A percentile compares a stretch with the other conserved stretches of the same genome.
Evolutionary conservation across 352 stramenopile species (phyloP).

Genomic region (Hyaloperonospora brassicae): DNA sequence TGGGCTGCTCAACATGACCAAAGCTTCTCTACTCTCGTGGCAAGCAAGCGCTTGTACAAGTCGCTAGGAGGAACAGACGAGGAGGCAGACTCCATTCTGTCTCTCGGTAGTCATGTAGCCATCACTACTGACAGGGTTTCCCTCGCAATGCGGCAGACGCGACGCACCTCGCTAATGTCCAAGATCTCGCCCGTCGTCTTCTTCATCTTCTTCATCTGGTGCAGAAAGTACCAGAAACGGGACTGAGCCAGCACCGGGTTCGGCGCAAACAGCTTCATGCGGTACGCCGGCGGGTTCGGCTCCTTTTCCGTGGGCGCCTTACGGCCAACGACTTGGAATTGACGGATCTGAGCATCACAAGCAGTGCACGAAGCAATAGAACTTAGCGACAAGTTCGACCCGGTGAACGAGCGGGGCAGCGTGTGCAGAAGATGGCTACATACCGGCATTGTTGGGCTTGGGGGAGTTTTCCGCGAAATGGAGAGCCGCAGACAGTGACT

Average conservation of each 20-base stretch:
- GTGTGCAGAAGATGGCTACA: background rate
- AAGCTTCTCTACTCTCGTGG: constrained; percentile 61
- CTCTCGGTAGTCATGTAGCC: constrained; percentile 11
- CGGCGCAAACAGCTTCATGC: constrained; percentile 97
- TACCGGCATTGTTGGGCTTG: constrained; percentile 32
- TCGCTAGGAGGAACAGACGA: constrained; percentile 44
- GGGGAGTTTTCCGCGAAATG: constrained; percentile 37
- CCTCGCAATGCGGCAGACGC: background rate
- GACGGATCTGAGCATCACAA: constrained; percentile 81
- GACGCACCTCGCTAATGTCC: constrained; percentile 95
- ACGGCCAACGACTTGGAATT: constrained; percentile 99
- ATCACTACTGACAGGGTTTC: constrained; percentile 13
- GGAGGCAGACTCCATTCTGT: background rate
- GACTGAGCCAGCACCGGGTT: constrained; percentile 97
- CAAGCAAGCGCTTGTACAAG: constrained; percentile 69
- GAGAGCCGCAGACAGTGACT: background rate
- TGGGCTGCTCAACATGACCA: constrained; percentile 5
- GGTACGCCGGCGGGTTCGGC: constrained; percentile 97
- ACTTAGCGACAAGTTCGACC: too few species aligned
- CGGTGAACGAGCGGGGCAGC: too few species aligned
- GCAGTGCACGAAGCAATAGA: too few species aligned
- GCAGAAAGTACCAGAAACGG: constrained; percentile 99
- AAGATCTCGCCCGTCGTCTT: constrained; percentile 99
- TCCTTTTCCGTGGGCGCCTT: constrained; percentile 97
- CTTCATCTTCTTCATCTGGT: constrained; percentile 99